These are phyloP conservation scores for Berberis thunbergii DNA, from an alignment of 164 flowering plant genomes.

Conservation along the genomic window DNA sequence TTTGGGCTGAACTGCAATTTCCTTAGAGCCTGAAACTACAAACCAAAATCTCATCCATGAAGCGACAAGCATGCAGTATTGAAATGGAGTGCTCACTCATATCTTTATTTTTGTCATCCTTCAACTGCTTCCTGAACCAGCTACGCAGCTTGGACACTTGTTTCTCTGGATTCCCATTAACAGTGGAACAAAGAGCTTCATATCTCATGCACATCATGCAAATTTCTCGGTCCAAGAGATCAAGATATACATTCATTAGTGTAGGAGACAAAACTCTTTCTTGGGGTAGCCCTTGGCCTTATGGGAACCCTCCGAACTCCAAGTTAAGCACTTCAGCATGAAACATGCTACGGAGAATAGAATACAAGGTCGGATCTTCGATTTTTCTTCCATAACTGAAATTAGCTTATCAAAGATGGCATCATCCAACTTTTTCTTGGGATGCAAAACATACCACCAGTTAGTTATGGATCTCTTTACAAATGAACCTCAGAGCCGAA, in stretches of 20 bases:
- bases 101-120: conserved; percentile 16
- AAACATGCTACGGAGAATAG: conserved; percentile 43
- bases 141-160: conserved; percentile 44
- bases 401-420: conserved; percentile 42
- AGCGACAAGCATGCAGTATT: conserved; percentile 61
- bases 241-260: conserved; percentile 80
- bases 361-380: conserved; percentile 48
- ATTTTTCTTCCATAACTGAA: conserved; percentile 55
- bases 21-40: conserved; percentile 60
- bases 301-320: conserved; percentile 86
- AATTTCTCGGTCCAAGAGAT: conserved; percentile 61
- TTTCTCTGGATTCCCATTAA: conserved; percentile 14
- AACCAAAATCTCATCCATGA: conserved; percentile 82
- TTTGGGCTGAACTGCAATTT: conserved; percentile 40
- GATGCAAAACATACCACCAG: conserved; percentile 69
- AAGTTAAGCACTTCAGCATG: conserved; percentile 66
- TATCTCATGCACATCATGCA: conserved; percentile 57
- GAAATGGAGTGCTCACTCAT: conserved; percentile 15
- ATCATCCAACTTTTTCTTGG: conserved; percentile 48
- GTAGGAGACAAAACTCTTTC: conserved; percentile 85
- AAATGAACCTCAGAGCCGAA: conserved; percentile 57
- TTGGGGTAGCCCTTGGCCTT: conserved; percentile 97
- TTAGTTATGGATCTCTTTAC: conserved; percentile 47
- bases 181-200: conserved; percentile 44
- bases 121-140: conserved; percentile 80